These are phyloP conservation scores for Gracilaria domingensis DNA, from an alignment of 23 red algal genomes.

Conservation along the genomic window DNA sequence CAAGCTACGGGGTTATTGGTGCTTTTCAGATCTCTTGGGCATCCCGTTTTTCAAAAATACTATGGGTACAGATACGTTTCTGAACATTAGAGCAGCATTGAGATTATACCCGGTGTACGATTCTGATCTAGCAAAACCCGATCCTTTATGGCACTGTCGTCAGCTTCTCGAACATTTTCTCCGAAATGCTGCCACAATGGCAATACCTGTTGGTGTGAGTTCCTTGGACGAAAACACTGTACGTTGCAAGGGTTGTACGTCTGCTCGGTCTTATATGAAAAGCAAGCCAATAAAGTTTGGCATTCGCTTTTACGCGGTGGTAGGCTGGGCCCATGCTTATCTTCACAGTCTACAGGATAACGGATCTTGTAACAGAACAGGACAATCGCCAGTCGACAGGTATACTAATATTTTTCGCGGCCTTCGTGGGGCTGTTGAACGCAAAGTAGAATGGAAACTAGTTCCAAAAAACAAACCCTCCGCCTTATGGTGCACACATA, in stretches of 20 bases:
- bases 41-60: neutral
- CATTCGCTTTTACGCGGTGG: neutral
- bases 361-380: neutral
- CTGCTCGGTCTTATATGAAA: constrained; percentile 17
- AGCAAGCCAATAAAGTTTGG: neutral
- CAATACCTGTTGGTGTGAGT: neutral
- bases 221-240: constrained; percentile 7
- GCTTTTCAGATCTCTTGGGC: too few species aligned
- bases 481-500: constrained; percentile 1
- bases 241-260: neutral
- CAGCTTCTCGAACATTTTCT: constrained; percentile 6
- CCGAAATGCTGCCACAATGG: neutral
- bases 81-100: neutral
- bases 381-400: neutral
- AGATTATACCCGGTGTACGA: neutral
- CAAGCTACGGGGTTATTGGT: neutral
- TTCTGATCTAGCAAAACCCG: neutral
- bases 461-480: neutral
- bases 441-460: neutral
- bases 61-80: neutral
- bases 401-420: neutral
- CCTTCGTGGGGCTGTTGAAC: neutral
- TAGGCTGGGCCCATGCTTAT: neutral
- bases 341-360: neutral
- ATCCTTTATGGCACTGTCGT: neutral